Evolutionary conservation across 2,329 filamentous ascomycete genomes (phyloP).

Genomic region (Penicillium italicum): DNA sequence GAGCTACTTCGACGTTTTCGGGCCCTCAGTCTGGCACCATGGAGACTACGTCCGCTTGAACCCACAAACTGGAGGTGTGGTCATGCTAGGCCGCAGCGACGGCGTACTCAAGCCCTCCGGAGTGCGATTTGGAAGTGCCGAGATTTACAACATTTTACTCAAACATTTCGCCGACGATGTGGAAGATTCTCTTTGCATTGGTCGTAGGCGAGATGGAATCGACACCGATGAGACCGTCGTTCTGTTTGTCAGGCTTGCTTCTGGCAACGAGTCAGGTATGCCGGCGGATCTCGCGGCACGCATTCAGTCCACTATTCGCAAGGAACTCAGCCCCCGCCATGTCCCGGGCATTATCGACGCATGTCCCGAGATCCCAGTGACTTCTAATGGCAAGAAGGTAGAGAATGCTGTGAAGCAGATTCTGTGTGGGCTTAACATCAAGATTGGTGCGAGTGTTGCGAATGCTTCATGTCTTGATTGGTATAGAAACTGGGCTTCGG

Average conservation of each 20-base stretch:
- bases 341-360: slow-evolving; percentile 80
- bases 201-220: slow-evolving; percentile 62
- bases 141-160: slow-evolving; percentile 93
- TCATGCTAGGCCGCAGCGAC: slow-evolving; percentile 90
- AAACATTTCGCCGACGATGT: slow-evolving; percentile 75
- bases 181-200: slow-evolving; percentile 84
- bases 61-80: slow-evolving; percentile 67
- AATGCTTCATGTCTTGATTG: slow-evolving; percentile 85
- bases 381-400: slow-evolving; percentile 96
- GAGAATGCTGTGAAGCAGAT: slow-evolving; percentile 97
- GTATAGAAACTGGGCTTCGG: slow-evolving; percentile 73
- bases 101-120: slow-evolving; percentile 90
- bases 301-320: slow-evolving; percentile 67
- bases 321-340: slow-evolving; percentile 81
- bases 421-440: slow-evolving; percentile 77
- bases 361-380: slow-evolving; percentile 83
- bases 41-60: slow-evolving; percentile 83
- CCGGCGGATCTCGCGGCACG: slow-evolving; percentile 56
- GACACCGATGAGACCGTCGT: slow-evolving; percentile 85
- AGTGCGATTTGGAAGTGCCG: slow-evolving; percentile 85
- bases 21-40: slow-evolving; percentile 73
- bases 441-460: slow-evolving; percentile 88
- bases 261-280: slow-evolving; percentile 43
- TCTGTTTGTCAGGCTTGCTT: slow-evolving; percentile 75
- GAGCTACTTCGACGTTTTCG: slow-evolving; percentile 85